A percentile compares a stretch with the other conserved stretches of the same genome.
Conservation (phyloP, 495 filamentous ascomycete genomes). For the Aspergillus homomorphus region DNA sequence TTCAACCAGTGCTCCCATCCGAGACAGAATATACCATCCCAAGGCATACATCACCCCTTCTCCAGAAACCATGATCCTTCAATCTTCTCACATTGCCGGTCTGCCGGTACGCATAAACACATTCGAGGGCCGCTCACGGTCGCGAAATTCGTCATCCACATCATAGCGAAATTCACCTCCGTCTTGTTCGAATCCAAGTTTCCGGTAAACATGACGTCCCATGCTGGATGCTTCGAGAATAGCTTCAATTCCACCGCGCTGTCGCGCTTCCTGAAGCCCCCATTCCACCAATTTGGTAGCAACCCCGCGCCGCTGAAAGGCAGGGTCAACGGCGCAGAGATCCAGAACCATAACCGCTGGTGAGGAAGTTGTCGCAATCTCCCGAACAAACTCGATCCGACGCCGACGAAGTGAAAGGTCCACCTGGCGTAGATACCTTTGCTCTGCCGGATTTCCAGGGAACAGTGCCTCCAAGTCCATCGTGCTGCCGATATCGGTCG, state of each 20-base stretch:
- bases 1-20: no score
- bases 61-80: no score
- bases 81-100: not conserved
- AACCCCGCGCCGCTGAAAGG: slow-evolving; percentile 37
- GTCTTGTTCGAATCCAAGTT: slow-evolving; percentile 36
- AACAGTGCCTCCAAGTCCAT: slow-evolving; percentile 31
- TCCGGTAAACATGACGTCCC: slow-evolving; percentile 39
- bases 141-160: slow-evolving; percentile 36
- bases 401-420: slow-evolving; percentile 25
- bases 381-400: slow-evolving; percentile 29
- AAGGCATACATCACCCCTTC: no score
- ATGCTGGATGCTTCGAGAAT: slow-evolving; percentile 41
- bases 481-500: slow-evolving; percentile 18
- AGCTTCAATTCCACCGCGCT: slow-evolving; percentile 36
- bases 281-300: slow-evolving; percentile 37
- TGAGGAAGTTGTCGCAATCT: slow-evolving; percentile 22
- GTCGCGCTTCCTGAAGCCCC: slow-evolving; percentile 38
- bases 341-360: slow-evolving; percentile 38
- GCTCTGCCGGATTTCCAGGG: slow-evolving; percentile 35
- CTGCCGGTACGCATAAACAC: slow-evolving; percentile 35
- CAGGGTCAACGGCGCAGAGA: slow-evolving; percentile 40
- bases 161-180: slow-evolving; percentile 30
- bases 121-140: slow-evolving; percentile 24
- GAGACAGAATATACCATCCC: no score
- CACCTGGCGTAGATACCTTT: slow-evolving; percentile 34